Conservation (phyloP, 2,329 filamentous ascomycete species). For the Claviceps sp. region DNA sequence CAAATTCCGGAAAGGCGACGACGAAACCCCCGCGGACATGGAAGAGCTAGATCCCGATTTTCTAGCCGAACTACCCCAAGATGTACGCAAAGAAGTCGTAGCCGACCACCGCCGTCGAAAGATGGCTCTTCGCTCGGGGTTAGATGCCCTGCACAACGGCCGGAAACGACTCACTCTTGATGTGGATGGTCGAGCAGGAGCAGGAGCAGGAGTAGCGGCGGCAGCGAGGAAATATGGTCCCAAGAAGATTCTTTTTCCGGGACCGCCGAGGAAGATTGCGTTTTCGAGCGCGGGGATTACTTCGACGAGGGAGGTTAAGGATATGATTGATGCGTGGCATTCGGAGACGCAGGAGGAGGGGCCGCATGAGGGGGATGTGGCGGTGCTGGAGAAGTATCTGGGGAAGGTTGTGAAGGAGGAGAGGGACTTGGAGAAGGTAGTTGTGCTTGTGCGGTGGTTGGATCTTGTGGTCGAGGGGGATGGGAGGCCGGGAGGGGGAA, state of each 20-base stretch:
- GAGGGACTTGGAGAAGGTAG: conserved; percentile 61
- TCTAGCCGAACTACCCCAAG: conserved; percentile 68
- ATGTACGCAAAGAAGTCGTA: conserved; percentile 65
- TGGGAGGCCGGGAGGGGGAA: conserved; percentile 22
- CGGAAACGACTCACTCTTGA: conserved; percentile 13
- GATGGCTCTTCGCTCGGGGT: conserved; percentile 41
- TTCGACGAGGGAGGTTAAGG: conserved; percentile 47
- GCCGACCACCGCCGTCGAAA: conserved; percentile 49
- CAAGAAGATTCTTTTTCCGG: conserved; percentile 31
- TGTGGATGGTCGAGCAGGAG: conserved; percentile 8
- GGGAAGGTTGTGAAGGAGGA: conserved; percentile 61
- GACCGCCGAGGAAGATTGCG: conserved; percentile 29
- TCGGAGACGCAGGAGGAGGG: conserved; percentile 56
- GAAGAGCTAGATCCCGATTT: conserved; percentile 56
- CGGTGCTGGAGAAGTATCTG: conserved; percentile 61
- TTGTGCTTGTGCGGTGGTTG: conserved; percentile 56
- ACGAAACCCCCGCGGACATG: conserved; percentile 18
- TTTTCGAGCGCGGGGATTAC: conserved; percentile 32
- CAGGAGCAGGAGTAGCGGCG: background rate
- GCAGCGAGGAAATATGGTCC: conserved; percentile 20
- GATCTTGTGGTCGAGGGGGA: conserved; percentile 40
- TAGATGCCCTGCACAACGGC: conserved; percentile 23
- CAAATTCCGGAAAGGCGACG: conserved; percentile 39
- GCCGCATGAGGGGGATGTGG: conserved; percentile 67
- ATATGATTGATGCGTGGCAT: conserved; percentile 67